Evolutionary conservation across 441 rosid genomes (phyloP).

Genomic region (Rhodomyrtus psidioides): DNA sequence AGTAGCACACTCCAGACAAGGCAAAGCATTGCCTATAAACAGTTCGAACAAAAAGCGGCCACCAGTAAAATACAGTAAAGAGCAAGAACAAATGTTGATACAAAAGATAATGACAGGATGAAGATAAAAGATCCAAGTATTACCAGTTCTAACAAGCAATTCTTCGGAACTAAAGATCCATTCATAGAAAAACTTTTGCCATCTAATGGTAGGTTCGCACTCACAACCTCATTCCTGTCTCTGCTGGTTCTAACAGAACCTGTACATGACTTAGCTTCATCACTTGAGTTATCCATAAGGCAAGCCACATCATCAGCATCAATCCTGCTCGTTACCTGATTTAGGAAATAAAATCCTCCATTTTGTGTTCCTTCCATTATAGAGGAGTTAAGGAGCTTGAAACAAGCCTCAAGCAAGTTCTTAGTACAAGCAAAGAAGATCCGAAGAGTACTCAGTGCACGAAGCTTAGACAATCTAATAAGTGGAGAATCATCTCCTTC

Average conservation of each 20-base stretch:
- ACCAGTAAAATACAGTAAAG: neutral
- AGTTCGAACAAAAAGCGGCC: neutral
- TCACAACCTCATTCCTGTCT: slow-evolving; percentile 16
- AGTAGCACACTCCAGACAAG: neutral
- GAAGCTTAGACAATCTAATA: slow-evolving; percentile 52
- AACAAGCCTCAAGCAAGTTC: slow-evolving; percentile 61
- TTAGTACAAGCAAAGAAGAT: slow-evolving; percentile 64
- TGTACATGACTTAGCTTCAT: slow-evolving; percentile 27
- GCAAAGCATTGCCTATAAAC: neutral
- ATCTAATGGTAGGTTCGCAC: slow-evolving; percentile 21
- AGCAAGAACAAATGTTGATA: neutral
- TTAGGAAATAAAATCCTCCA: slow-evolving; percentile 52
- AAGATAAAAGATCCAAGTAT: slow-evolving; percentile 4
- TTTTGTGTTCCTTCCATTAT: slow-evolving; percentile 40
- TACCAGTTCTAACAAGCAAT: slow-evolving; percentile 81
- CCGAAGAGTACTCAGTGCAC: slow-evolving; percentile 44
- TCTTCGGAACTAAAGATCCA: slow-evolving; percentile 25
- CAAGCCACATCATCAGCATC: slow-evolving; percentile 21
- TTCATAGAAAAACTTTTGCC: slow-evolving; percentile 21
- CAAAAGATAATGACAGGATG: neutral
- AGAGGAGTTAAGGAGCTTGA: slow-evolving; percentile 55
- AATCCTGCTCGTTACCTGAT: slow-evolving; percentile 44
- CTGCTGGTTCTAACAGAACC: slow-evolving; percentile 26
- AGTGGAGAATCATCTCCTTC: slow-evolving; percentile 41
- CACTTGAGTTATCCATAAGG: slow-evolving; percentile 16